Base-by-base conservation (phyloP, 1,284 basidiomycete genomes). In the Mycena sp. region DNA sequence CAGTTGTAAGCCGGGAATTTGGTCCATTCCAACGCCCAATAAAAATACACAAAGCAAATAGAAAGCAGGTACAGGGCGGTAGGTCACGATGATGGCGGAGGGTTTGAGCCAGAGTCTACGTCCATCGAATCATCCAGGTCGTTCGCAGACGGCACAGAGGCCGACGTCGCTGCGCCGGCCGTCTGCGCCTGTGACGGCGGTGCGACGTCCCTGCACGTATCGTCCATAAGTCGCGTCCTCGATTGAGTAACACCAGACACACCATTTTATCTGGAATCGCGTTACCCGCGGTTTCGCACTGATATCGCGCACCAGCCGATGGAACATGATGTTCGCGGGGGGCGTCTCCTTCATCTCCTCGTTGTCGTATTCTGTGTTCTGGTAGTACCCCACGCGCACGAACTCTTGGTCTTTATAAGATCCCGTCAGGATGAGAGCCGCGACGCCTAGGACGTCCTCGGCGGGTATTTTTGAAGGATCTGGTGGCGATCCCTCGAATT, bases 371-470 rank as follows among this genome's bases (percentile, higher is more conserved):
- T 98, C 96, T 50, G 96, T 99, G 76, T 99, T 98, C 78, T 99
- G 98, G 77, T 99, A 99, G 79, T 99, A 99, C 6, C 98, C 97
- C 21, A 99, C 96, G 41, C 97, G 89, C 38, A 99, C 97, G 77
- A 99, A 99, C 77, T 99, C 97, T 73, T 98, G 95, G 57, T 97
- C 96, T 32, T 88, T 88, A 78, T 97, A 93, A 56, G 93, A 88
- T 54, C 93, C 92, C n/a, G 95, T 95, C 68, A 96, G 84, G 72
- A 97, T 94, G 72, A 97, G 88, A 2, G 95, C 95, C 0, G 95
- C 93, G 16, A 97, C 94, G 40, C 95, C 95, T 1, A 97, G 84
- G 16, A 95, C 88, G 73, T 97, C 95, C 68, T 92, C 88, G 52
- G 85, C 73, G 0, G 94, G 94, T 68, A 96, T 95, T 67, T 88